These are phyloP conservation scores for Penicillium sp. DNA, from an alignment of 2,329 filamentous ascomycete species.

Conservation along the genomic window DNA sequence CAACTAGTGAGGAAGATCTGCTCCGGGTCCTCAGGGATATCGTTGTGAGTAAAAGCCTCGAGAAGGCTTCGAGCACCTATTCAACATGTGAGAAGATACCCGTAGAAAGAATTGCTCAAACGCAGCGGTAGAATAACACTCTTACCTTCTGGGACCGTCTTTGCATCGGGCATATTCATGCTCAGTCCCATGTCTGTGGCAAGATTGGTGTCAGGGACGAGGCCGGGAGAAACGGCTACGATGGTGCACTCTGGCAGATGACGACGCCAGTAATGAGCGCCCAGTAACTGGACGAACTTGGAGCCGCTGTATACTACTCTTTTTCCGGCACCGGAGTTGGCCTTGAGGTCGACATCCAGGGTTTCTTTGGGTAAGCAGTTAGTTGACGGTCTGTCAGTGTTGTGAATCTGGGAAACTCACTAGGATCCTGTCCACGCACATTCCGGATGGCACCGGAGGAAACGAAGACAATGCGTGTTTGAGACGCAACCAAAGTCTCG, in stretches of 20 bases:
- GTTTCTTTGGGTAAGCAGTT: conserved; percentile 19
- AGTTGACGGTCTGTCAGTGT: background rate
- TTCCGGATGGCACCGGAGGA: conserved; percentile 35
- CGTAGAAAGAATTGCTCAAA: no score
- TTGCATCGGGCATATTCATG: conserved; percentile 36
- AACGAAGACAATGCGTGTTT: conserved; percentile 33
- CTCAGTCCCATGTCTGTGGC: conserved; percentile 23
- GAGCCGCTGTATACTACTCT: conserved; percentile 33
- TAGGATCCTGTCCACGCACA: conserved; percentile 29
- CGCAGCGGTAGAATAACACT: background rate
- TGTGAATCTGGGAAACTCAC: conserved; percentile 19
- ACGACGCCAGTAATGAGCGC: conserved; percentile 36
- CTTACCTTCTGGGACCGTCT: conserved; percentile 34
- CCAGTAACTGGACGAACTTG: conserved; percentile 33
- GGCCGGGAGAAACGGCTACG: conserved; percentile 34
- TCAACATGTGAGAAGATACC: conserved; percentile 4
- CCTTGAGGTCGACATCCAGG: conserved; percentile 32
- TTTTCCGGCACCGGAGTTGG: conserved; percentile 30
- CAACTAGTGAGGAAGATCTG: conserved; percentile 38
- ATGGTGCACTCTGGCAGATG: conserved; percentile 30
- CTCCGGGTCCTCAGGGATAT: conserved; percentile 32
- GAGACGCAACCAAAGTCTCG: conserved; percentile 27
- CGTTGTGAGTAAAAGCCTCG: conserved; percentile 25
- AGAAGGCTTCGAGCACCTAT: conserved; percentile 35
- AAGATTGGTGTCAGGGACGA: conserved; percentile 31